phyloP scores from a whole-genome alignment of 441 rosid genomes.

The Breynia disticha region DNA sequence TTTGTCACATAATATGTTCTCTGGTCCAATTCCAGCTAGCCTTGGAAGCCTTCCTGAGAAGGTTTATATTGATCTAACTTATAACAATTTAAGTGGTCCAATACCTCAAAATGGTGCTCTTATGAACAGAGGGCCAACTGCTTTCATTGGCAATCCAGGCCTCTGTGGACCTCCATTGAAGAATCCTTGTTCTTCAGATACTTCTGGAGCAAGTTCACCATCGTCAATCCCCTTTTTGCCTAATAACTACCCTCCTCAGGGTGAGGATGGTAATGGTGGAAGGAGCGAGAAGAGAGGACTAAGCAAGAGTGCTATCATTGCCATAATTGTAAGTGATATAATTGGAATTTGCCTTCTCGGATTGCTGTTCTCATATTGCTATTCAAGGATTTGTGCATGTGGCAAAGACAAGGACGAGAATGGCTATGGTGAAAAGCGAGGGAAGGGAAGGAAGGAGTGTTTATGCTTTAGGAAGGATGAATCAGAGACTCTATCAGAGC shows the following conservation, averaged over 20 bases:
- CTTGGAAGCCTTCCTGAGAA: constrained; percentile 88
- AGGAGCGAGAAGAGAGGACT: constrained; percentile 40
- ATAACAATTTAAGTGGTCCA: constrained; percentile 79
- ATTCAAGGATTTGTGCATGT: constrained; percentile 47
- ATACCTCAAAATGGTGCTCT: constrained; percentile 93
- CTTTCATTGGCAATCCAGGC: constrained; percentile 75
- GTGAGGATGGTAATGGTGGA: constrained; percentile 22
- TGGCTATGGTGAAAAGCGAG: constrained; percentile 43
- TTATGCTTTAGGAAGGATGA: constrained; percentile 76
- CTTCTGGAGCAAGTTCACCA: constrained; percentile 38
- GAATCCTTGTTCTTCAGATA: constrained; percentile 48
- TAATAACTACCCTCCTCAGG: constrained; percentile 39
- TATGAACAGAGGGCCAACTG: constrained; percentile 89
- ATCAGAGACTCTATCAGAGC: constrained; percentile 63
- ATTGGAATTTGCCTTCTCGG: constrained; percentile 83
- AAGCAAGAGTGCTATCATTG: constrained; percentile 54
- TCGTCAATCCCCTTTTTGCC: constrained; percentile 75
- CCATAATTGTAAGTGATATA: constrained; percentile 65
- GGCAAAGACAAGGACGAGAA: constrained; percentile 29
- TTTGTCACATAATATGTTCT: constrained; percentile 74
- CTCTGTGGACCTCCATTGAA: constrained; percentile 89
- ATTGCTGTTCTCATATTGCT: constrained; percentile 73
- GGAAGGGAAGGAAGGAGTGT: constrained; percentile 50
- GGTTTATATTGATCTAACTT: constrained; percentile 84
- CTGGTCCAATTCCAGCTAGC: constrained; percentile 70